Evolutionary conservation across 495 filamentous ascomycete species (phyloP).

Genomic region (Podospora tetraspora): DNA sequence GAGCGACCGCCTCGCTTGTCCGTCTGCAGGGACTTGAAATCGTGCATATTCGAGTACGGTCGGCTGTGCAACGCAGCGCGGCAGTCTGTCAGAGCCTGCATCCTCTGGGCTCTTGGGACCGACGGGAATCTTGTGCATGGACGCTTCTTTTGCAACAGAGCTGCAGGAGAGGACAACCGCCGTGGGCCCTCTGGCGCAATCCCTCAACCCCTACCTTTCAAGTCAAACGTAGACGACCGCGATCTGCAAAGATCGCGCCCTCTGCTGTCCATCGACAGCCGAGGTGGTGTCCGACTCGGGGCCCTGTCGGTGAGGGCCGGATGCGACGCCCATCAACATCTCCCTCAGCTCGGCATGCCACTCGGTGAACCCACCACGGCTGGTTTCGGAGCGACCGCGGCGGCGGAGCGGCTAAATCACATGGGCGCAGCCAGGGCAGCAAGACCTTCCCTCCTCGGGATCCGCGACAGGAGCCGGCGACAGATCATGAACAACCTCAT

Average conservation of each 20-base stretch:
- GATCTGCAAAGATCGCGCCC: constrained; percentile 11
- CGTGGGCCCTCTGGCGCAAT: not conserved
- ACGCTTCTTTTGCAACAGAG: constrained; percentile 16
- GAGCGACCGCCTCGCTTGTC: not conserved
- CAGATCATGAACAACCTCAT: not conserved
- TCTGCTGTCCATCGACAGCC: constrained; percentile 2
- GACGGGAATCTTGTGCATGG: constrained; percentile 6
- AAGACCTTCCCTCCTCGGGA: not conserved
- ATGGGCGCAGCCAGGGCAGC: not conserved
- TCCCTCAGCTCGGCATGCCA: constrained; percentile 10
- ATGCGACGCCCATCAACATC: constrained; percentile 5
- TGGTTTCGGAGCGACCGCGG: constrained; percentile 5
- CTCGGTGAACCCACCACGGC: constrained; percentile 7
- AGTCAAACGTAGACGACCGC: constrained; percentile 13
- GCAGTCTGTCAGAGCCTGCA: constrained; percentile 21
- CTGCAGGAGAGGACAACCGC: constrained; percentile 9
- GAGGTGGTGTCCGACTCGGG: constrained; percentile 7
- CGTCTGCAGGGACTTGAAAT: constrained; percentile 13
- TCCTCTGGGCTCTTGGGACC: constrained; percentile 4
- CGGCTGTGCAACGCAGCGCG: constrained; percentile 19
- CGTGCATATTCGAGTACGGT: constrained; percentile 14
- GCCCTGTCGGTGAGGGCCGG: constrained; percentile 2
- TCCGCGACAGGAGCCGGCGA: not conserved
- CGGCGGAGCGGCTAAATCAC: not conserved
- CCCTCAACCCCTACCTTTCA: constrained; percentile 7